These are phyloP conservation scores for Lactarius vividus DNA, from an alignment of 768 basidiomycete genomes.

Conservation along the genomic window DNA sequence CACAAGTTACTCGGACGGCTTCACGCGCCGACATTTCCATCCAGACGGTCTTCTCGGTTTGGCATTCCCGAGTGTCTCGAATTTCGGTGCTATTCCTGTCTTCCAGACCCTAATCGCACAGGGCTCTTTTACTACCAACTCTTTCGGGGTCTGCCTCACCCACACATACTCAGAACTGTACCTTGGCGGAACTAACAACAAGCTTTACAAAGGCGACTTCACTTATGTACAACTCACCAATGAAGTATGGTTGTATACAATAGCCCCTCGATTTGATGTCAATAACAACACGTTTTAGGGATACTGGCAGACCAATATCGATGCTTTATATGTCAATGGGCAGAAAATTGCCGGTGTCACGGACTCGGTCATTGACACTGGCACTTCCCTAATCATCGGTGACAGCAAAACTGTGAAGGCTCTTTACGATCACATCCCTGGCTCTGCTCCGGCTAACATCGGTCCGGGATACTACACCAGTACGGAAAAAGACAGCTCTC, in stretches of 20 bases:
- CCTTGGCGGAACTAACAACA: conserved; percentile 12
- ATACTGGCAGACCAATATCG: conserved; percentile 28
- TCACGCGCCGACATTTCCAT: conserved; percentile 25
- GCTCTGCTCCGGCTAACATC: background rate
- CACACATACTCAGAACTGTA: conserved; percentile 29
- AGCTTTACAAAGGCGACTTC: conserved; percentile 3
- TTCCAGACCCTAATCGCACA: conserved; percentile 44
- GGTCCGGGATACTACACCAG: background rate
- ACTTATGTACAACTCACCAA: conserved; percentile 5
- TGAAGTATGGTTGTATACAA: background rate
- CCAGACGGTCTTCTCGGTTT: conserved; percentile 47
- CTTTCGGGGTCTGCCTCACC: conserved; percentile 49
- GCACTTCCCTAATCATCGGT: conserved; percentile 29
- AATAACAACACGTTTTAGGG: conserved; percentile 12
- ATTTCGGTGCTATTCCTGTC: conserved; percentile 28
- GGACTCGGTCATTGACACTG: conserved; percentile 27
- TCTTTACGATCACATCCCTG: conserved; percentile 20
- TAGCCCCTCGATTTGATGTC: background rate
- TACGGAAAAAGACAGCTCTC: background rate
- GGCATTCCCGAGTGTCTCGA: conserved; percentile 33
- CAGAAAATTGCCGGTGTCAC: background rate
- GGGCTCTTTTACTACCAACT: conserved; percentile 34
- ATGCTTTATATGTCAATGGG: conserved; percentile 14
- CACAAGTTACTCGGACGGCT: conserved; percentile 34
- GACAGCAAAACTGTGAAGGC: conserved; percentile 12